phyloP scores from a whole-genome alignment of 805 yeast genomes.

The Nakazawaea peltata region DNA sequence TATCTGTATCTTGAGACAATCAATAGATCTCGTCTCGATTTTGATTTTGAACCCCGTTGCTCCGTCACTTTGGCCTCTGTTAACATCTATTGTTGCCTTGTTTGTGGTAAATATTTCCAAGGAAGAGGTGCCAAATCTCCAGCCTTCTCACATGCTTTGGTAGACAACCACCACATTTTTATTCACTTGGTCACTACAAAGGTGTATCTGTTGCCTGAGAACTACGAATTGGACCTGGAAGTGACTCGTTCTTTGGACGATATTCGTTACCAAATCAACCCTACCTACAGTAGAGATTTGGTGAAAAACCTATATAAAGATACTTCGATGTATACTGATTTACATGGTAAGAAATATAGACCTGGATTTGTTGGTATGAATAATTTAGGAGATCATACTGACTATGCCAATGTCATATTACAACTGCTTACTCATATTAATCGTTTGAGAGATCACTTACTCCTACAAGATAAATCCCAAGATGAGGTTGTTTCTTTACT shows the following conservation, averaged over 20 bases:
- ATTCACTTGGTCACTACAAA: conserved; percentile 43
- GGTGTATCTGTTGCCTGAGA: conserved; percentile 59
- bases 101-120: conserved; percentile 66
- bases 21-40: conserved; percentile 42
- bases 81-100: conserved; percentile 64
- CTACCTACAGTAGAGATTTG: conserved; percentile 32
- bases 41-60: conserved; percentile 65
- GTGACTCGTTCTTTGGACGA: conserved; percentile 34
- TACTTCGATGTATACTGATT: conserved; percentile 25
- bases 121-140: conserved; percentile 60
- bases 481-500: conserved; percentile 33
- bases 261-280: conserved; percentile 44
- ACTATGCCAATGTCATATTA: conserved; percentile 49
- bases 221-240: too few relatives aligned
- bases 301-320: conserved; percentile 23
- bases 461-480: conserved; percentile 19
- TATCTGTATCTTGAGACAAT: conserved; percentile 33
- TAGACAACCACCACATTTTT: conserved; percentile 55
- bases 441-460: conserved; percentile 37
- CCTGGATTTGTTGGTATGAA: conserved; percentile 66
- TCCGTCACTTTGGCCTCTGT: conserved; percentile 49
- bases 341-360: conserved; percentile 35
- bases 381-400: conserved; percentile 36
- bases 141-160: conserved; percentile 60
- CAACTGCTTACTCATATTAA: conserved; percentile 48